Conservation (phyloP, 768 basidiomycete species). For the Piloderma croceum region DNA sequence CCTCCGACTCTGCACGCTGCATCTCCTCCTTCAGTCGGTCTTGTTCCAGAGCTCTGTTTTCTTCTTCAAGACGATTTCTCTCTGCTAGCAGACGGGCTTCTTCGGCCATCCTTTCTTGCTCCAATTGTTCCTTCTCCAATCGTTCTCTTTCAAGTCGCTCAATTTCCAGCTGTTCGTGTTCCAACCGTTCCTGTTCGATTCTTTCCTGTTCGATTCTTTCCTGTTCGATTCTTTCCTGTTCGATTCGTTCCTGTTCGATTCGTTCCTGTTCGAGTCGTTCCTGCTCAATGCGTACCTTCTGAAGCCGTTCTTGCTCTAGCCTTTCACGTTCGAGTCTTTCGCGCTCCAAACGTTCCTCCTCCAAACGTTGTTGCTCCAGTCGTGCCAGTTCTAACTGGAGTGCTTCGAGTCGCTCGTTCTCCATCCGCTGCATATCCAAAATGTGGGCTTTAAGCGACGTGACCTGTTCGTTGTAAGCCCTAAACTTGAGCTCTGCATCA, state of each 20-base stretch:
- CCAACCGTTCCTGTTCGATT: conserved; percentile 20
- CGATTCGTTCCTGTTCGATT: conserved; percentile 20
- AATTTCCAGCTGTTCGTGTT: conserved; percentile 24
- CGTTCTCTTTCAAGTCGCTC: conserved; percentile 36
- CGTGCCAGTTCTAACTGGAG: conserved; percentile 30
- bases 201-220: conserved; percentile 28
- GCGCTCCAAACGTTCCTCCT: conserved; percentile 23
- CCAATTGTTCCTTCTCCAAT: conserved; percentile 29
- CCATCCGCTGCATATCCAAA: conserved; percentile 36
- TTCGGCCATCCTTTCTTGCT: conserved; percentile 25
- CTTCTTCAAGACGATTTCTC: conserved; percentile 23
- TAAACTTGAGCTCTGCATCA: conserved; percentile 44
- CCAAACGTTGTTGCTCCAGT: conserved; percentile 27
- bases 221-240: conserved; percentile 29
- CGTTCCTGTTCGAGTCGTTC: conserved; percentile 22
- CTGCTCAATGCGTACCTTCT: conserved; percentile 10
- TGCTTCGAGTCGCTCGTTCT: conserved; percentile 36
- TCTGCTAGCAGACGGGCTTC: conserved; percentile 26
- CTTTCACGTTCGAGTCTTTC: conserved; percentile 21
- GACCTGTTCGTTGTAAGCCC: conserved; percentile 43
- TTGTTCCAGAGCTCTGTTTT: conserved; percentile 23
- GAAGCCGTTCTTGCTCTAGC: conserved; percentile 22
- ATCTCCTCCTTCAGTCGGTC: conserved; percentile 18
- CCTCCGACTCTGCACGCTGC: too few relatives aligned
- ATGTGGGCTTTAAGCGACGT: conserved; percentile 37